Evolutionary conservation across 257 asterid genomes (phyloP).

Genomic region (Solanum acaule): DNA sequence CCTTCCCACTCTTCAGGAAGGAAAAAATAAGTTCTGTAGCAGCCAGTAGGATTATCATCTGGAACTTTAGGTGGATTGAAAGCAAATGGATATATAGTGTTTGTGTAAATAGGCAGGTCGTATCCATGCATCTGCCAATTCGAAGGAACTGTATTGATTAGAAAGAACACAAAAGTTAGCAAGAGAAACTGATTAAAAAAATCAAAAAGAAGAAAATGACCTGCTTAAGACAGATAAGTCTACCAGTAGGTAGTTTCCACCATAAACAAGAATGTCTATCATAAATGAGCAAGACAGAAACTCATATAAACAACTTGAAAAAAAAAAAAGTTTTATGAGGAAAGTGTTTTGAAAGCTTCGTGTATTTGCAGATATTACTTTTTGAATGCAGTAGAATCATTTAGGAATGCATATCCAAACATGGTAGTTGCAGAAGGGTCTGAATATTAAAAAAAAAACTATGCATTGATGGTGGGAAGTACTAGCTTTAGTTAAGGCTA

Average conservation of each 20-base stretch:
- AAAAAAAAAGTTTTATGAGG: neutral
- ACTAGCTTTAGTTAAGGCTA: neutral
- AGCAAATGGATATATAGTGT: conserved; percentile 72
- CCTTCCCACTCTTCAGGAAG: conserved; percentile 98
- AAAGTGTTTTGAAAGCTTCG: neutral
- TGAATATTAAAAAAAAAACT: neutral
- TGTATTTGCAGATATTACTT: neutral
- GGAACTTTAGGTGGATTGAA: conserved; percentile 92
- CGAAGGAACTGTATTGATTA: conserved; percentile 76
- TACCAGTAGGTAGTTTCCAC: neutral
- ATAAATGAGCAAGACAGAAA: neutral
- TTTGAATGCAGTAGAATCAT: neutral
- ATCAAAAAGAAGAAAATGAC: neutral
- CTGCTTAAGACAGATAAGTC: neutral
- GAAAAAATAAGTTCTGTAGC: conserved; percentile 76
- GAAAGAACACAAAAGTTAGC: conserved; percentile 6
- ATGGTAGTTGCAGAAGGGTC: neutral
- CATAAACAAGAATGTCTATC: neutral
- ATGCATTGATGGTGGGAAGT: neutral
- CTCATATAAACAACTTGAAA: neutral
- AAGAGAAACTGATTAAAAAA: neutral
- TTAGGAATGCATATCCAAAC: neutral
- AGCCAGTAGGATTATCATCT: conserved; percentile 92
- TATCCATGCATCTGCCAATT: conserved; percentile 99
- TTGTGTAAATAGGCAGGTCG: conserved; percentile 88